Evolutionary conservation across 1,284 basidiomycete species (phyloP), one percentile per base, ranked within the genome.

Genomic region (Paramarasmius palmivorus): DNA sequence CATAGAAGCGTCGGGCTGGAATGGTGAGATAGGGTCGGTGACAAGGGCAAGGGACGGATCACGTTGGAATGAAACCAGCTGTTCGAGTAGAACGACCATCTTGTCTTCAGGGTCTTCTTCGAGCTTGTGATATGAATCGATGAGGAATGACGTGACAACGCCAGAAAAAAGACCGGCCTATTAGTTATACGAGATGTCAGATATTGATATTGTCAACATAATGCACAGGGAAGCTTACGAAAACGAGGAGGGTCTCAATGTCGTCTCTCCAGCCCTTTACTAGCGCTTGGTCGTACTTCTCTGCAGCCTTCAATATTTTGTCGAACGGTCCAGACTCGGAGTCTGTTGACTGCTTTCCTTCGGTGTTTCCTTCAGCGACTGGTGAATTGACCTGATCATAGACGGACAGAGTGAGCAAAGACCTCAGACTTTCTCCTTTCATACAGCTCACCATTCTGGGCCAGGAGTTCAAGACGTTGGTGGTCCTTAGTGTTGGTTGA

Each of bases 121-220:
- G 4, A 54, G 29, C 45, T 22, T 40, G 23, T 54, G n/a, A 22
- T 54, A 54, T 7, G 34, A 38, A 34, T 54, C 52, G 12, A 49
- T 48, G 26, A 41, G 32, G 29, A 54, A 54, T 14, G 46, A 46
- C 6, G 52, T 54, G 5, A 49, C 19, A 19, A 38, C 46, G 2
- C 35, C 52, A 15, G 52, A 41, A 23, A 49, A 54, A 5, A 49
- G 47, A 23, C 23, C 22, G 4, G 49, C 36, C 47, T 49, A 40
- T 10, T 3, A 19, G 23, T 15, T n/a, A n/a, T n/a, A n/a, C n/a
- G n/a, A n/a, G n/a, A n/a, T n/a, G n/a, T n/a, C n/a, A n/a, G n/a
- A n/a, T n/a, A n/a, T n/a, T n/a, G n/a, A n/a, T n/a, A n/a, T 19
- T 26, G 25, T 36, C 29, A 32, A 15, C 19, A 32, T 32, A 32